phyloP scores from a whole-genome alignment of 2,329 filamentous ascomycete species.

The Annulohypoxylon truncatum region DNA sequence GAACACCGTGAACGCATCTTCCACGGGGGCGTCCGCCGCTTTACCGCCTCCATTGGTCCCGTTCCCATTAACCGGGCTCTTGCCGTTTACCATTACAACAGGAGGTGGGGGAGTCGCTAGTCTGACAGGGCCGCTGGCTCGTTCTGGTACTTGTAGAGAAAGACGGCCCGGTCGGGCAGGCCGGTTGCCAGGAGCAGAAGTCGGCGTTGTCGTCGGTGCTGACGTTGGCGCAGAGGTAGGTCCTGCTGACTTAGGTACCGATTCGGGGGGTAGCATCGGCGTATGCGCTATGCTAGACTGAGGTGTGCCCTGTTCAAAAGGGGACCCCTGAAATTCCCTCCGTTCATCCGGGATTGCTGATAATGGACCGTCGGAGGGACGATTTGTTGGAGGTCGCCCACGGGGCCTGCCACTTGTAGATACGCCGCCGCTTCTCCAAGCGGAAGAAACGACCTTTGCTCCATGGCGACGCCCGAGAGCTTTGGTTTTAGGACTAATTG shows the following conservation, averaged over 20 bases:
- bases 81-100: conserved; percentile 64
- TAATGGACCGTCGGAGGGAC: conserved; percentile 71
- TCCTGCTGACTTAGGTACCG: conserved; percentile 40
- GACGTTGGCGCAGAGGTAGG: conserved; percentile 39
- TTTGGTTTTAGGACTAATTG: conserved; percentile 73
- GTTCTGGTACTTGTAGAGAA: conserved; percentile 72
- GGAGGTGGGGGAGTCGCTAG: conserved; percentile 70
- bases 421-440: conserved; percentile 78
- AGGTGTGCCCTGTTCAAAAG: conserved; percentile 40
- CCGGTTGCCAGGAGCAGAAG: conserved; percentile 37
- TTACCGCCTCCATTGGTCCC: conserved; percentile 18
- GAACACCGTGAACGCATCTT: conserved; percentile 42
- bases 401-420: conserved; percentile 76
- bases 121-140: conserved; percentile 69
- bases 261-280: conserved; percentile 44
- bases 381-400: conserved; percentile 82
- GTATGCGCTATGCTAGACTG: conserved; percentile 43
- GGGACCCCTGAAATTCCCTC: conserved; percentile 57
- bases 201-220: conserved; percentile 25
- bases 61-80: conserved; percentile 45
- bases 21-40: conserved; percentile 12
- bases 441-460: conserved; percentile 86
- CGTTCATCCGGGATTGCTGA: conserved; percentile 74
- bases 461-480: conserved; percentile 74
- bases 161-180: conserved; percentile 61